Base-by-base conservation (phyloP, 2,329 filamentous ascomycete genomes). In the Cercospora zeae-maydis region DNA sequence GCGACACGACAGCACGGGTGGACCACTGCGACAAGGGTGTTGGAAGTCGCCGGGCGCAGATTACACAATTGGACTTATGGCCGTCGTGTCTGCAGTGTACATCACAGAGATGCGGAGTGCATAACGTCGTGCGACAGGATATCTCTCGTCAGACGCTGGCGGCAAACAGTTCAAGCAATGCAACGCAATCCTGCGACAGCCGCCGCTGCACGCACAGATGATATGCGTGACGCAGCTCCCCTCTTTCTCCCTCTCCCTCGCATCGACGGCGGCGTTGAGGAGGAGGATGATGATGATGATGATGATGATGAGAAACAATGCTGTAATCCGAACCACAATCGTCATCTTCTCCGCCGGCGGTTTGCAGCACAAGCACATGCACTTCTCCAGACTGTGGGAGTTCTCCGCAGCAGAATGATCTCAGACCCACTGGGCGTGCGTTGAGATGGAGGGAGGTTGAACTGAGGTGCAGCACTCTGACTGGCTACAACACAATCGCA, bases 71-170 rank as follows among this genome's bases (percentile, higher is more conserved):
- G n/a, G n/a, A n/a, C n/a, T n/a, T n/a, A n/a, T n/a, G n/a, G n/a
- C n/a, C 64, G 39, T 24, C 16, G 39, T 45, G 39, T 3, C 24
- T 27, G 36, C 36, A 8, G 36, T 16, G 11, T 42, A 34, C 42
- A 52, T 59, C 49, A 60, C 49, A 62, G 45, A 54, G 57, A 24
- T 64, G 64, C 57, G 62, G 62, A 66, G 62, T 64, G 64, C 64
- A 66, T 64, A 27, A 30, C 27, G 59, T 60, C 30, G 64, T 66
- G 61, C 13, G 57, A 61, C 63, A 31, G 54, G 51, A 24, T 45
- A 39, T 58, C 58, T 54, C 36, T 55, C 19, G 52, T 62, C 37
- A 62, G 54, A 59, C 63, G 37, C 39, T 37, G 54, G 36, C 36
- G 47, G 47, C 47, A 60, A 62, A 42, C 27, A 36, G 49, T 54